These are phyloP conservation scores for Chrysophaeum taylorii DNA, from an alignment of 352 stramenopile genomes.

Conservation along the genomic window DNA sequence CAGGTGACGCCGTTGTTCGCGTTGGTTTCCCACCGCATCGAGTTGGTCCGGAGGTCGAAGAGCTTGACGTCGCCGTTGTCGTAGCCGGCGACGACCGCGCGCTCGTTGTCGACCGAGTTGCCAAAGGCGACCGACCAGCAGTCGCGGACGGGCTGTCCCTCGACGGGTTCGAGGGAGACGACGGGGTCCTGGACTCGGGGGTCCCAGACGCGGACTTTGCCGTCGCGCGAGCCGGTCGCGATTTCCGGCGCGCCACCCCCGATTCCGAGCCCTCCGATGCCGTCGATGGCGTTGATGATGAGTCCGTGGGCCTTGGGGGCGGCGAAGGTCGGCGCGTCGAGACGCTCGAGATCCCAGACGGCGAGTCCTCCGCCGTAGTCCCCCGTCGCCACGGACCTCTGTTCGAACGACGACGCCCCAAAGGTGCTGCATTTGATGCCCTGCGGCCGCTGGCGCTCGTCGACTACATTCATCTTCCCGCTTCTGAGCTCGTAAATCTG, in stretches of 20 bases:
- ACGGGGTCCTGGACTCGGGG: constrained; percentile 73
- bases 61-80: constrained; percentile 95
- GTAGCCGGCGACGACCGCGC: constrained; percentile 79
- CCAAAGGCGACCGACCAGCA: constrained; percentile 91
- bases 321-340: constrained; percentile 48
- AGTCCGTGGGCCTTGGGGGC: constrained; percentile 73
- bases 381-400: constrained; percentile 32
- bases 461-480: constrained; percentile 56
- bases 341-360: constrained; percentile 34
- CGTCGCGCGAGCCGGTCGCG: constrained; percentile 80
- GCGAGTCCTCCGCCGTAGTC: constrained; percentile 31
- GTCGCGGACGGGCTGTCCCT: constrained; percentile 64
- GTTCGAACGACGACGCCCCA: constrained; percentile 59
- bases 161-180: constrained; percentile 73
- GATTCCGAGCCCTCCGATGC: constrained; percentile 68
- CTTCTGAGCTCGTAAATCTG: constrained; percentile 74
- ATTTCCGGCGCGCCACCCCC: constrained; percentile 79
- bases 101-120: constrained; percentile 85
- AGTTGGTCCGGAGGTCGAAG: constrained; percentile 83
- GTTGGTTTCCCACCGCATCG: constrained; percentile 88
- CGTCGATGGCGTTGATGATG: constrained; percentile 89
- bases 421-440: constrained; percentile 92
- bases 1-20: constrained; percentile 87
- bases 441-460: constrained; percentile 55
- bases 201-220: constrained; percentile 90